A percentile compares a stretch with the other conserved stretches of the same genome.
phyloP scores from a whole-genome alignment of 768 basidiomycete species.

The Phlebiopsis gigantea region DNA sequence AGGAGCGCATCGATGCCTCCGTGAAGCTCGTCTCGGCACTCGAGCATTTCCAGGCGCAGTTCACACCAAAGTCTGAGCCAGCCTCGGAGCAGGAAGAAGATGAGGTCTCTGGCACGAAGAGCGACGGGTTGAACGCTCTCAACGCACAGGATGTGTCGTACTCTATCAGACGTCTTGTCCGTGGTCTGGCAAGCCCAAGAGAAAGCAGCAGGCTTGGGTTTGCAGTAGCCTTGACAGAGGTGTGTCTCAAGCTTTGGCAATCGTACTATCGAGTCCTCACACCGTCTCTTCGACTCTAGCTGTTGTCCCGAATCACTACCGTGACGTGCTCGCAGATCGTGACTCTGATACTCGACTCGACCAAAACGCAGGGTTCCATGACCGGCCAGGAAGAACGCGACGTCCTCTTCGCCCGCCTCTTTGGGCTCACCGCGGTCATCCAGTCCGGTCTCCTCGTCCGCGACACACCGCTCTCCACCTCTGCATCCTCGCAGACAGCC shows the following conservation, averaged over 20 bases:
- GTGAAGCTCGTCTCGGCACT: slow-evolving; percentile 76
- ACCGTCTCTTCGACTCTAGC: slow-evolving; percentile 34
- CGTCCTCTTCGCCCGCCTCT: slow-evolving; percentile 84
- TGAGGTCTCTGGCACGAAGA: slow-evolving; percentile 43
- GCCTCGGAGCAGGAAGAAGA: slow-evolving; percentile 37
- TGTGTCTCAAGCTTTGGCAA: slow-evolving; percentile 34
- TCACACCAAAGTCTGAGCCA: slow-evolving; percentile 42
- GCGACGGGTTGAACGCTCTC: slow-evolving; percentile 52
- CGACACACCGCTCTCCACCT: slow-evolving; percentile 44
- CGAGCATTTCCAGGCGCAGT: slow-evolving; percentile 78
- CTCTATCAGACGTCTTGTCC: slow-evolving; percentile 78
- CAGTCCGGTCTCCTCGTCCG: slow-evolving; percentile 80
- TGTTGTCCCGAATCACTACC: slow-evolving; percentile 72
- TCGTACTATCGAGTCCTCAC: slow-evolving; percentile 7
- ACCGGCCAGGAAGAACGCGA: slow-evolving; percentile 92
- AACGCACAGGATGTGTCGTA: slow-evolving; percentile 94
- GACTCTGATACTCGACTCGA: slow-evolving; percentile 65
- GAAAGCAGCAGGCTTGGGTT: slow-evolving; percentile 94
- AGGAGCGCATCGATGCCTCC: slow-evolving; percentile 79
- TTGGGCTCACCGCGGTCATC: slow-evolving; percentile 81
- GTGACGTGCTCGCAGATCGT: slow-evolving; percentile 75
- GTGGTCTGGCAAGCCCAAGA: slow-evolving; percentile 86
- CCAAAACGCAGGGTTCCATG: slow-evolving; percentile 70
- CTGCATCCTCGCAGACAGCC: slow-evolving; percentile 46
- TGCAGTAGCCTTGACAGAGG: slow-evolving; percentile 93